Evolutionary conservation across 257 asterid species (phyloP), one percentile per base, ranked within the genome.

Genomic region (Capsicum baccatum): DNA sequence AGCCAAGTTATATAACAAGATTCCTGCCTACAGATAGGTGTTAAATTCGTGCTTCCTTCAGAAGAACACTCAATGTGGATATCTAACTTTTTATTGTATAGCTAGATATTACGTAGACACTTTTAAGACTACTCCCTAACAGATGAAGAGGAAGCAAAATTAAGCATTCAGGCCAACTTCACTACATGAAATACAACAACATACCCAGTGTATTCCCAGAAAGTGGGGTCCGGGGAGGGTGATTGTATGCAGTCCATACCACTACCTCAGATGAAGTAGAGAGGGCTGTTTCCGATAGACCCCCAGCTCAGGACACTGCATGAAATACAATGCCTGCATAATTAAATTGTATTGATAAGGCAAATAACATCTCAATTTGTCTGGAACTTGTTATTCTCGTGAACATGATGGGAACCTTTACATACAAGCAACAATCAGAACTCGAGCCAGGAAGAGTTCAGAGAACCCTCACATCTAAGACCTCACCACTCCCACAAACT

Each of bases 391-490:
- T 21, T 7, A 21, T 4, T 74, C 14, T 74, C 8, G 80, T 47
- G 59, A 58, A 73, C 59, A 12, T 47, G n/a, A 21, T 50, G 44
- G 81, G 62, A 21, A 50, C 62, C 81, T 50, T 44, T 26, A 26
- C 12, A 50, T 50, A 74, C 62, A 52, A 76, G 62, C 63, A 76
- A 76, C 81, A 76, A 76, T 76, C 62, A 76, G 47, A 74, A 21
- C 1, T n/a, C 62, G 50, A 74, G 21, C 13, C 62, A 50, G 13
- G 19, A 50, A 13, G 19, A 21, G 5, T 74, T 50, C 21, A 26
- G 47, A 7, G 0, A 19, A 74, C 10, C 4, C 81, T 50, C 50
- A 76, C 21, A 74, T 13, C 21, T 12, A 26, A 33, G 47, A 13
- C 1, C 21, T 19, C 21, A 15, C 6, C 62, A 60, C 19, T 21